These are phyloP conservation scores for Mallotus nudiflorus DNA, from an alignment of 345 rosid genomes.

Conservation along the genomic window DNA sequence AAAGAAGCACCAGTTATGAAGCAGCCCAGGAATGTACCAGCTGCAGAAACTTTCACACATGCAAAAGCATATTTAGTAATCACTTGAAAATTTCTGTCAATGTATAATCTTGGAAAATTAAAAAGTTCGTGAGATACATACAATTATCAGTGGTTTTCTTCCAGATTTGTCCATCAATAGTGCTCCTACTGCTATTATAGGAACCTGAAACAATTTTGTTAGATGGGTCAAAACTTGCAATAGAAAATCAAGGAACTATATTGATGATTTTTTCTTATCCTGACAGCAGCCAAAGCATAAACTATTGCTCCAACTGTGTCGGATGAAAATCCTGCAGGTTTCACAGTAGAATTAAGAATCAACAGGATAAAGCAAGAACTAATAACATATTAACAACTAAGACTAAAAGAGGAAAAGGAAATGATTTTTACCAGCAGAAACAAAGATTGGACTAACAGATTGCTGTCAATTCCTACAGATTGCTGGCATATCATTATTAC, in stretches of 20 bases:
- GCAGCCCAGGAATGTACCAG: slow-evolving; percentile 76
- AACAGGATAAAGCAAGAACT: not conserved
- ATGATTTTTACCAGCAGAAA: slow-evolving; percentile 77
- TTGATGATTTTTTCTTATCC: too few species aligned
- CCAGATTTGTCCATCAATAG: slow-evolving; percentile 67
- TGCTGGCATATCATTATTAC: slow-evolving; percentile 86
- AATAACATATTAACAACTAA: not conserved
- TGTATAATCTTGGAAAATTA: not conserved
- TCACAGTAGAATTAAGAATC: not conserved
- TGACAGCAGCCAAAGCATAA: slow-evolving; percentile 44
- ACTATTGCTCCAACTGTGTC: slow-evolving; percentile 74
- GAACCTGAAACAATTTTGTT: not conserved
- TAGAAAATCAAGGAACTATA: slow-evolving; percentile 72
- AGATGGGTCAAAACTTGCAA: slow-evolving; percentile 81
- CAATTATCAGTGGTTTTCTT: slow-evolving; percentile 86
- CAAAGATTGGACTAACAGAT: slow-evolving; percentile 80
- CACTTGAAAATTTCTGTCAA: not conserved
- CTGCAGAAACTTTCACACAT: slow-evolving; percentile 54
- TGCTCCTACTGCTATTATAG: not conserved
- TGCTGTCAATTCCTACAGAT: slow-evolving; percentile 76
- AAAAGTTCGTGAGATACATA: slow-evolving; percentile 19
- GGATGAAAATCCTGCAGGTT: slow-evolving; percentile 66
- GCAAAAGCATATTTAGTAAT: slow-evolving; percentile 1
- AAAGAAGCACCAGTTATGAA: too few species aligned
- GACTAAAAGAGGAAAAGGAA: not conserved